These are phyloP conservation scores for Alternaria ventricosa DNA, from an alignment of 2,329 filamentous ascomycete genomes.

Conservation along the genomic window DNA sequence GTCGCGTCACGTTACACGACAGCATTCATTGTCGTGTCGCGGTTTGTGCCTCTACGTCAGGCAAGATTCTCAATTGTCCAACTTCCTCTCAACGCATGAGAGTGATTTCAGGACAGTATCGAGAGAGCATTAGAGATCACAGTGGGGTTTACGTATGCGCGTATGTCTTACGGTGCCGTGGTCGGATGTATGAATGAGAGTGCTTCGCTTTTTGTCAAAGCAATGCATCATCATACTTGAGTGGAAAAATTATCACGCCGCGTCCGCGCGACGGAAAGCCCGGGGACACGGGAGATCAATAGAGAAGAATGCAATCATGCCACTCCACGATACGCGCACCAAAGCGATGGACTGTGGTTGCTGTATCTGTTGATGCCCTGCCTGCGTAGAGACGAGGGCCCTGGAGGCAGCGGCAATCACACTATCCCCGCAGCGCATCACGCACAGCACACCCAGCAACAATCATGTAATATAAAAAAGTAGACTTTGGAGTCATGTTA, in stretches of 20 bases:
- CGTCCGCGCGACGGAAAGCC: neutral
- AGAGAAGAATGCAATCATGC: neutral
- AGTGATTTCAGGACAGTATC: neutral
- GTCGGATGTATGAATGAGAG: neutral
- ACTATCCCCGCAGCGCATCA: neutral
- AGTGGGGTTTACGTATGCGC: neutral
- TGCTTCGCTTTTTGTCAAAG: neutral
- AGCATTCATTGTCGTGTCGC: neutral
- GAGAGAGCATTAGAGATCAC: neutral
- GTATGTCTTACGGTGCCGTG: neutral
- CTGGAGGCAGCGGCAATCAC: neutral
- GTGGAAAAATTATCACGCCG: neutral
- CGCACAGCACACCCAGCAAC: neutral
- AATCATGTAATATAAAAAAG: neutral
- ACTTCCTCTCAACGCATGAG: neutral
- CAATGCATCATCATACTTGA: neutral
- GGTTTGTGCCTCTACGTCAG: neutral
- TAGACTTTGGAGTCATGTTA: conserved; percentile 19
- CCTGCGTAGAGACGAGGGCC: neutral
- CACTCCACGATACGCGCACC: neutral
- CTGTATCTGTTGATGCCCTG: neutral
- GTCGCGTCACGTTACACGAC: neutral
- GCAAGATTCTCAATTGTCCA: neutral
- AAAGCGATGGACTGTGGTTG: neutral
- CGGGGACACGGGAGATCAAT: too few relatives aligned